These are phyloP conservation scores for Talaromyces rugulosus DNA, from an alignment of 2,329 filamentous ascomycete species.

Conservation along the genomic window DNA sequence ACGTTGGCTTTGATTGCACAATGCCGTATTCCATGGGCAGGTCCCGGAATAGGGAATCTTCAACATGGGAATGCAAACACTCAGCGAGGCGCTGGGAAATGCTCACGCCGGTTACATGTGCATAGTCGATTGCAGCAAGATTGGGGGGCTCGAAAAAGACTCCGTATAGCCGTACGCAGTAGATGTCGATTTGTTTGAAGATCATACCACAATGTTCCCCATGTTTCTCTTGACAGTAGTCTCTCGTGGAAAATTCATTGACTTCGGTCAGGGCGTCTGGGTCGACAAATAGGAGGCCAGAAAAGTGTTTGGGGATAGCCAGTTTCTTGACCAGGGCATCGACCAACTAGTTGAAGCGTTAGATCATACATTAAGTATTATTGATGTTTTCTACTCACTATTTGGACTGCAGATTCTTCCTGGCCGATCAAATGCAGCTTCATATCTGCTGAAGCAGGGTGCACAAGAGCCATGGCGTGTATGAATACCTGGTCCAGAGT, in stretches of 20 bases:
- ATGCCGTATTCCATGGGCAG: neutral
- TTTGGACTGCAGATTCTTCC: neutral
- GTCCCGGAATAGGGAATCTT: neutral
- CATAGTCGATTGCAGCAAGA: neutral
- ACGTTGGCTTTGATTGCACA: neutral
- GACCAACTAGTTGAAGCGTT: neutral
- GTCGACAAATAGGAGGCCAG: neutral
- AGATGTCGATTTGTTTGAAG: neutral
- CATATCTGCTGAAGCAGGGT: neutral
- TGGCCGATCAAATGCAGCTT: neutral
- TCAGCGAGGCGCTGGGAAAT: neutral
- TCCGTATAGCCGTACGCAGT: neutral
- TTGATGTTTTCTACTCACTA: neutral
- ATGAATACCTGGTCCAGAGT: neutral
- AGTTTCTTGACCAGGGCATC: neutral
- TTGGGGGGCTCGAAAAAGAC: neutral
- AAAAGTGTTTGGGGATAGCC: neutral
- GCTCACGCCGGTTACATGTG: neutral
- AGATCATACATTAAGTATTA: neutral
- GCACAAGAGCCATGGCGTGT: neutral
- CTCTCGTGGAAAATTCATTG: neutral
- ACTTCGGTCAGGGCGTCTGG: neutral
- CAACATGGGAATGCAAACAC: neutral
- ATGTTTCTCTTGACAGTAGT: neutral
- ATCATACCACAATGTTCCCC: neutral